Conservation (phyloP, 495 filamentous ascomycete genomes). For the Cercophora newfieldiana region DNA sequence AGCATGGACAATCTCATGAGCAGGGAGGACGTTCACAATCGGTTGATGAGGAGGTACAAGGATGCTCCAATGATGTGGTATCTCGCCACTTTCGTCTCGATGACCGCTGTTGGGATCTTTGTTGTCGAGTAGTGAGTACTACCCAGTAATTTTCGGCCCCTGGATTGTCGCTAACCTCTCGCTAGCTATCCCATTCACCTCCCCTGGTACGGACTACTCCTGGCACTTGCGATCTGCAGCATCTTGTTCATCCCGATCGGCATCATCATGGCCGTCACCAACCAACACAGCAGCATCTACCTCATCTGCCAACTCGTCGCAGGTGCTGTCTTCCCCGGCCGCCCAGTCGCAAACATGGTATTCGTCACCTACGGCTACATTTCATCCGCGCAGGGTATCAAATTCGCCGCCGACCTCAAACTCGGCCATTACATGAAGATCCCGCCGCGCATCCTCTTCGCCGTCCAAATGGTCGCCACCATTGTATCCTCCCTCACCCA, state of each 20-base stretch:
- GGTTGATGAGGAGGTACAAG: conserved; percentile 71
- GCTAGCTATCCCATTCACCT: conserved; percentile 69
- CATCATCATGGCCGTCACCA: conserved; percentile 84
- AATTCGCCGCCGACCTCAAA: conserved; percentile 84
- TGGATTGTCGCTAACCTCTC: conserved; percentile 1
- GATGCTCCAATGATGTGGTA: conserved; percentile 83
- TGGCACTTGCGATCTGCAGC: conserved; percentile 71
- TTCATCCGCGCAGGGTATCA: conserved; percentile 78
- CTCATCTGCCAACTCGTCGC: conserved; percentile 81
- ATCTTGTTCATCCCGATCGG: conserved; percentile 78
- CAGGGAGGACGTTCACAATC: conserved; percentile 74
- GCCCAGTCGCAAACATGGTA: conserved; percentile 85
- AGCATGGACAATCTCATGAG: conserved; percentile 59
- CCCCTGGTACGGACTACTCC: conserved; percentile 74
- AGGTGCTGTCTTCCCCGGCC: conserved; percentile 74
- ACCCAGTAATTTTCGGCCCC: neutral
- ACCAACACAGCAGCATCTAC: conserved; percentile 78
- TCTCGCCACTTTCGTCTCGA: conserved; percentile 63
- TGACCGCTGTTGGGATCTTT: conserved; percentile 75
- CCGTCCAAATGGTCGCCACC: conserved; percentile 78
- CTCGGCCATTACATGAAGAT: conserved; percentile 95
- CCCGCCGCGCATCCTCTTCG: conserved; percentile 76
- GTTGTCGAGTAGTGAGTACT: conserved; percentile 71
- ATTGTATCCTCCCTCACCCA: conserved; percentile 77
- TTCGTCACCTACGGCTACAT: conserved; percentile 86